phyloP scores from a whole-genome alignment of 805 yeast species.

The Saccharomyces jurei region DNA sequence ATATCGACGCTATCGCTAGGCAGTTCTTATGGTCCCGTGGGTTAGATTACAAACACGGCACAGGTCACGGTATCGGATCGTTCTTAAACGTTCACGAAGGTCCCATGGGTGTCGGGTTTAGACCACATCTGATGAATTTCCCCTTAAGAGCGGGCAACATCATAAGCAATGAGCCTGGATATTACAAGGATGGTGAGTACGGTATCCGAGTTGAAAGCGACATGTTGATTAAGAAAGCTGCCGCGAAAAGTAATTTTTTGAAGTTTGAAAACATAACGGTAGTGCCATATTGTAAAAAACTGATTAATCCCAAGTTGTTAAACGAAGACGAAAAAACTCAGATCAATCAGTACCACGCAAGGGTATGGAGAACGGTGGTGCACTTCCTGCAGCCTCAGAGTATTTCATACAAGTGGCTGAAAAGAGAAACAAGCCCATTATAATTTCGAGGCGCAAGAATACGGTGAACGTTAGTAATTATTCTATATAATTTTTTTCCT shows the following conservation, averaged over 20 bases:
- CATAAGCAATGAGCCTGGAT: conserved; percentile 91
- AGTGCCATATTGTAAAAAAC: conserved; percentile 73
- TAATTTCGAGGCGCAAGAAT: background rate
- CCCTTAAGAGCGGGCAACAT: conserved; percentile 63
- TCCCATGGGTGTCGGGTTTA: conserved; percentile 72
- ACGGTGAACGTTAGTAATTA: background rate
- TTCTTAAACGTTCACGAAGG: conserved; percentile 91
- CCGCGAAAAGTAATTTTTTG: conserved; percentile 44
- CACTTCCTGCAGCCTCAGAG: conserved; percentile 48
- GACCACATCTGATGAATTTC: conserved; percentile 39
- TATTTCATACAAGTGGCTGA: conserved; percentile 63
- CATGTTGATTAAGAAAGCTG: conserved; percentile 43
- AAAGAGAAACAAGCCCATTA: conserved; percentile 40
- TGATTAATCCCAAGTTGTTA: conserved; percentile 57
- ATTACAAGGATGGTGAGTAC: conserved; percentile 77
- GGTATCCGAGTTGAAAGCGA: conserved; percentile 90
- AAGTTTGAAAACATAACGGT: conserved; percentile 78
- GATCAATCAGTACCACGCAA: conserved; percentile 60
- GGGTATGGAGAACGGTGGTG: conserved; percentile 45
- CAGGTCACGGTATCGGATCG: conserved; percentile 96
- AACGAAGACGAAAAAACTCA: conserved; percentile 53
- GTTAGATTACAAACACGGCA: conserved; percentile 84
- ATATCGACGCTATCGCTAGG: conserved; percentile 76
- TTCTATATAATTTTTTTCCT: background rate
- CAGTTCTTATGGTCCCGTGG: conserved; percentile 78